A percentile compares a stretch with the other conserved stretches of the same genome.
Conservation (phyloP, 768 basidiomycete species). For the Podaxis rugospora region DNA sequence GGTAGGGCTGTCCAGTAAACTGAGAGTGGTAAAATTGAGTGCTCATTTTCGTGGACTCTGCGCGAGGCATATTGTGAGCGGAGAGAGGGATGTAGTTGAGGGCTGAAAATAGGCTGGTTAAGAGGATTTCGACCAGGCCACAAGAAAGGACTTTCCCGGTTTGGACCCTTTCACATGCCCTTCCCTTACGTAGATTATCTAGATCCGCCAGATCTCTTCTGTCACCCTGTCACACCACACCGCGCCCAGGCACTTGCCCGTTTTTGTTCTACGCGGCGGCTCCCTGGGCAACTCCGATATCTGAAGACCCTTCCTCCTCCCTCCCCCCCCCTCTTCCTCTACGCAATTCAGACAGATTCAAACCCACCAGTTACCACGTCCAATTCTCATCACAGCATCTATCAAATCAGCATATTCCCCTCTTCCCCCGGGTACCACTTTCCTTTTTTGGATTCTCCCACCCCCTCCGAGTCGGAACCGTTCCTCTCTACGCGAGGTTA, state of each 20-base stretch:
- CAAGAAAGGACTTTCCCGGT: constrained; percentile 3
- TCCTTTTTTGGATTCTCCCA: not conserved
- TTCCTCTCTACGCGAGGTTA: constrained; percentile 10
- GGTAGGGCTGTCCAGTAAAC: constrained; percentile 24
- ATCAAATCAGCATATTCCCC: not conserved
- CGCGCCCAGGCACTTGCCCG: constrained; percentile 10
- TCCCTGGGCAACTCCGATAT: constrained; percentile 2
- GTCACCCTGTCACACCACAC: constrained; percentile 8
- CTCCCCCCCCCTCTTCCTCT: not conserved
- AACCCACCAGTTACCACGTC: not conserved
- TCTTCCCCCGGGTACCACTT: not conserved
- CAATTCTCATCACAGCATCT: not conserved
- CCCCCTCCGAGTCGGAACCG: constrained; percentile 9
- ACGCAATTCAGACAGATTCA: not conserved
- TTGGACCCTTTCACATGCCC: constrained; percentile 5
- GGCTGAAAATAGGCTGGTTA: constrained; percentile 14
- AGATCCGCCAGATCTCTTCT: constrained; percentile 5
- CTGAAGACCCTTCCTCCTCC: not conserved
- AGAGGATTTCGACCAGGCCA: constrained; percentile 5
- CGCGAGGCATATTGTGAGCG: constrained; percentile 30
- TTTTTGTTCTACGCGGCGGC: constrained; percentile 5
- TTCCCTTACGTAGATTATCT: constrained; percentile 6
- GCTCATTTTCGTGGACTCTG: constrained; percentile 23
- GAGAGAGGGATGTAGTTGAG: constrained; percentile 9
- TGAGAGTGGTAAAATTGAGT: constrained; percentile 30